Conservation (phyloP, 108 stramenopile species). For the Cyclotella cryptica region DNA sequence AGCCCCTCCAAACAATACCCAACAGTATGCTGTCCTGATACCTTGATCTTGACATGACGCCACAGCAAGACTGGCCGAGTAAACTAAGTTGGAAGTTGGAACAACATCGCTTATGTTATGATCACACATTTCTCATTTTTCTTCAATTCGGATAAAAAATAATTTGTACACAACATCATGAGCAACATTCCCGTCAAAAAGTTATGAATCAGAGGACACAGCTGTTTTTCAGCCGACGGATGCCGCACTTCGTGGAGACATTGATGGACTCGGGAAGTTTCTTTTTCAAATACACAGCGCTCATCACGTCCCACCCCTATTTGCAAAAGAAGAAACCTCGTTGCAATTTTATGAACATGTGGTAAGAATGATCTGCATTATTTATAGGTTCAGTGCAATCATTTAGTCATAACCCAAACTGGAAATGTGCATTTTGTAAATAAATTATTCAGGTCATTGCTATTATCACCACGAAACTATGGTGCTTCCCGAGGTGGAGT, state of each 20-base stretch:
- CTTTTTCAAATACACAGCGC: conserved; percentile 35
- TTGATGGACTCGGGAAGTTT: conserved; percentile 25
- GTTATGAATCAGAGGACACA: too few species aligned
- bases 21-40: too few species aligned
- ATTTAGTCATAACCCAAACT: background rate
- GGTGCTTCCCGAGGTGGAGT: conserved; percentile 37
- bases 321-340: conserved; percentile 10
- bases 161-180: too few species aligned
- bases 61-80: too few species aligned
- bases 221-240: too few species aligned
- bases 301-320: conserved; percentile 1
- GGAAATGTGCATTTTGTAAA: background rate
- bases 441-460: conserved; percentile 9
- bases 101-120: too few species aligned
- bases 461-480: conserved; percentile 27
- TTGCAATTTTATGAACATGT: conserved; percentile 37
- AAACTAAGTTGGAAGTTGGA: too few species aligned
- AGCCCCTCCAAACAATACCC: too few species aligned
- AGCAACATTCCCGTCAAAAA: too few species aligned
- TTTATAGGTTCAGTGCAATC: background rate
- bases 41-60: too few species aligned
- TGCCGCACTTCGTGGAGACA: background rate
- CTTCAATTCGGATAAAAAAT: too few species aligned
- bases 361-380: background rate
- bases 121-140: too few species aligned